Conservation (phyloP, 768 basidiomycete species). For the Cubamyces lactineus region DNA sequence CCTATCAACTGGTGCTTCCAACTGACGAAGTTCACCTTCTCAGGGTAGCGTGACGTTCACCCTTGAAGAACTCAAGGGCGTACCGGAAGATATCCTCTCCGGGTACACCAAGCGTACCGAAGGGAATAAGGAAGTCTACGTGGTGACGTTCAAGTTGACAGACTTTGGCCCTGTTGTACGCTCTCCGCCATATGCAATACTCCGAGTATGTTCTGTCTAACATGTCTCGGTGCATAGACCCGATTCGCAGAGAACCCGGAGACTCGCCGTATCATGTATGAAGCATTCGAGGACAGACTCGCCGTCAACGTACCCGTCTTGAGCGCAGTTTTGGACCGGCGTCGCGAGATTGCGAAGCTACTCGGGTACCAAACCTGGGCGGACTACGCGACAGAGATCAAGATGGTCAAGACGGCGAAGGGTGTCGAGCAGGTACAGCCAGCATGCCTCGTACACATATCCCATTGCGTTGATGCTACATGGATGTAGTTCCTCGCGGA, state of each 20-base stretch:
- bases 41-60: slow-evolving; percentile 70
- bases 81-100: slow-evolving; percentile 78
- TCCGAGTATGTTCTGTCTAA: neutral
- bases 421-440: slow-evolving; percentile 54
- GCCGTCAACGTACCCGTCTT: slow-evolving; percentile 71
- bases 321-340: slow-evolving; percentile 65
- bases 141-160: slow-evolving; percentile 79
- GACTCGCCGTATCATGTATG: slow-evolving; percentile 66
- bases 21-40: no score
- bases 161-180: slow-evolving; percentile 78
- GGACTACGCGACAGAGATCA: slow-evolving; percentile 80
- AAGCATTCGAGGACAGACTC: slow-evolving; percentile 70
- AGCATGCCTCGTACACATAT: neutral
- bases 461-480: neutral
- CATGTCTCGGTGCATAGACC: slow-evolving; percentile 6
- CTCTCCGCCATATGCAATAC: neutral
- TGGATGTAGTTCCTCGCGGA: slow-evolving; percentile 70
- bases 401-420: slow-evolving; percentile 79
- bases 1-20: no score
- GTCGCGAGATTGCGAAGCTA: slow-evolving; percentile 67
- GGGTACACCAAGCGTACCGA: slow-evolving; percentile 72
- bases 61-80: slow-evolving; percentile 74
- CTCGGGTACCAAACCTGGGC: slow-evolving; percentile 82
- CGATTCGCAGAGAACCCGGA: slow-evolving; percentile 74
- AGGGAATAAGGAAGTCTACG: slow-evolving; percentile 60